Base-by-base conservation (phyloP, 192 early-diverging fungal species). In the Piromyces finnis region DNA sequence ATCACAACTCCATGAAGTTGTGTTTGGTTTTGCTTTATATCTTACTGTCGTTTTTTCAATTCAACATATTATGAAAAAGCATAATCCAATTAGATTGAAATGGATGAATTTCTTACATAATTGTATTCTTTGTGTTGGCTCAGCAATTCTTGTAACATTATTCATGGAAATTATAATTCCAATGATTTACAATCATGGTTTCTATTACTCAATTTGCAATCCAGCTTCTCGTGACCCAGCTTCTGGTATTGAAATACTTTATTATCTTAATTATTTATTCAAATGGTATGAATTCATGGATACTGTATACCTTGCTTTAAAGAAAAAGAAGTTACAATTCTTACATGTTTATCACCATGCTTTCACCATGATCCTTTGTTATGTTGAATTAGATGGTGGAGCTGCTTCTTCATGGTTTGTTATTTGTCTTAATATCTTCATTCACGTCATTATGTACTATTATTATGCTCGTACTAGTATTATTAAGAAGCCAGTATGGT, bases 311-410 rank as follows among this genome's bases (percentile, higher is more conserved):
- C 87, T 95, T 30, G 94, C 91, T 27, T 84, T 92, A 35, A 93
- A 90, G 86, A 93, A 93, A 90, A 95, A 94, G 91, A 88, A 89
- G n/a, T 88, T 94, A 78, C 41, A 93, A 85, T 97, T 97, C 87
- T 86, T 97, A 79, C 96, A 97, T 80, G 93, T 92, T 79, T 97
- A 93, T 88, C 95, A 97, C 88, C 95, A 97, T 87, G 90, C 93
- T 28, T 88, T 94, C 89, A 96, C 95, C 78, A 92, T 94, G 89
- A 87, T 92, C 77, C 92, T 96, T n/a, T 95, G 94, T 86, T 95
- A 88, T 81, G 88, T 89, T 77, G 93, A 96, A 87, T 90, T 96
- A 30, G 87, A 88, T 78, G 93, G 94, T 7, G 41, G 41, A 22
- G 41, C 41, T 51, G 41, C 41, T 51, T 51, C 41, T 51, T 51